A percentile compares a stretch with the other conserved stretches of the same genome.
Evolutionary conservation across 1,139 yeast species (phyloP).

Genomic region (Pichia sp.): DNA sequence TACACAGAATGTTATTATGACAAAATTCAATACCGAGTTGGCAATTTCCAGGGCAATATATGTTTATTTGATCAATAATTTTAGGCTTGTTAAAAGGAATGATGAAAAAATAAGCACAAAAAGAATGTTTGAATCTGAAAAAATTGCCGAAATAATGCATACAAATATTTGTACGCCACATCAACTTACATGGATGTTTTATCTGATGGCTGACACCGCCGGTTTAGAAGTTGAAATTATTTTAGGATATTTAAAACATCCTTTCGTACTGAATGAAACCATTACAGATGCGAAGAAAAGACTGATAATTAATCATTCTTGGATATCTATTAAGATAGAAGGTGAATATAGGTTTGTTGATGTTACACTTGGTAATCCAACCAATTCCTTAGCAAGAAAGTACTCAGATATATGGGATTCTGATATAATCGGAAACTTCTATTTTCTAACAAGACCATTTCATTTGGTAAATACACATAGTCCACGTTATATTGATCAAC

Average conservation of each 20-base stretch:
- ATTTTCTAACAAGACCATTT: slow-evolving; percentile 73
- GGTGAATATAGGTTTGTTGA: slow-evolving; percentile 80
- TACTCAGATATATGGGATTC: slow-evolving; percentile 21
- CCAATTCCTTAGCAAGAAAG: slow-evolving; percentile 37
- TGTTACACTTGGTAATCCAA: slow-evolving; percentile 51
- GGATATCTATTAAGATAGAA: slow-evolving; percentile 76
- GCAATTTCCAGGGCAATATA: slow-evolving; percentile 60
- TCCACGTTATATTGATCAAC: slow-evolving; percentile 71
- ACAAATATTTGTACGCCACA: slow-evolving; percentile 55
- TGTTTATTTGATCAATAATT: slow-evolving; percentile 52
- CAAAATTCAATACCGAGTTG: slow-evolving; percentile 38
- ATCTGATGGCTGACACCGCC: slow-evolving; percentile 63
- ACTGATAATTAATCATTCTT: slow-evolving; percentile 71
- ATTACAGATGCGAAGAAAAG: slow-evolving; percentile 27
- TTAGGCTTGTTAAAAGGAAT: slow-evolving; percentile 19
- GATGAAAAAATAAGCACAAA: slow-evolving; percentile 27
- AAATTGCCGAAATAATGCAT: slow-evolving; percentile 27
- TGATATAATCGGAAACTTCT: slow-evolving; percentile 35
- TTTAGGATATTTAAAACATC: slow-evolving; percentile 77
- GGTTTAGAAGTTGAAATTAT: slow-evolving; percentile 72
- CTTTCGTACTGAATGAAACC: slow-evolving; percentile 41
- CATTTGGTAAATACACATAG: slow-evolving; percentile 77
- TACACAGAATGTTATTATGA: slow-evolving; percentile 39
- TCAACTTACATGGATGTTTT: slow-evolving; percentile 72
- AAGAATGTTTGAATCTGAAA: slow-evolving; percentile 22